These are phyloP conservation scores for Miamiensis avidus DNA, from an alignment of 169 alveolate species.

Conservation along the genomic window DNA sequence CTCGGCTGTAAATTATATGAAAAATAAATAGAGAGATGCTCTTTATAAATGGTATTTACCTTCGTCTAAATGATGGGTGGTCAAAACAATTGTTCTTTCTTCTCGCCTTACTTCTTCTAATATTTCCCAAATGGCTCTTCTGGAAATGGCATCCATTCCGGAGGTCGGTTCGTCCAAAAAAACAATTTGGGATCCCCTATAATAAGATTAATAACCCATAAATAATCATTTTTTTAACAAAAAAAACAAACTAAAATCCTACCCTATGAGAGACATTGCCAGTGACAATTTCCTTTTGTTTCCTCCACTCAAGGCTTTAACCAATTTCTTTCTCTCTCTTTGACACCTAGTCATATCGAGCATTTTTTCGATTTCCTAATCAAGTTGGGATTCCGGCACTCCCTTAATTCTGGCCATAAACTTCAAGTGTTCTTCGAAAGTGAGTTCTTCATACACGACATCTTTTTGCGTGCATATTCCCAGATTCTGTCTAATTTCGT, in stretches of 20 bases:
- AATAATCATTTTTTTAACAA: too few species aligned
- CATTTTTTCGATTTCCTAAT: slow-evolving; percentile 51
- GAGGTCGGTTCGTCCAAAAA: slow-evolving; percentile 91
- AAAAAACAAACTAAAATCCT: too few species aligned
- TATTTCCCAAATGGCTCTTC: slow-evolving; percentile 81
- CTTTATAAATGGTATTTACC: too few species aligned
- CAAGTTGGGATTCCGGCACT: slow-evolving; percentile 23
- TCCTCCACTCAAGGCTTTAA: slow-evolving; percentile 84
- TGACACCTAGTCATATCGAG: slow-evolving; percentile 63
- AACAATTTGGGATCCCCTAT: slow-evolving; percentile 72
- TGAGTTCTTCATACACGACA: slow-evolving; percentile 73
- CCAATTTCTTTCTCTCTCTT: slow-evolving; percentile 51
- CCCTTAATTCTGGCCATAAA: slow-evolving; percentile 73
- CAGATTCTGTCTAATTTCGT: slow-evolving; percentile 61
- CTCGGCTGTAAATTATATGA: too few species aligned
- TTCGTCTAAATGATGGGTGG: slow-evolving; percentile 84
- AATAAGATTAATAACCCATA: not conserved
- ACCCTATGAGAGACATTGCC: slow-evolving; percentile 87
- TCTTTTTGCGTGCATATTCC: slow-evolving; percentile 87
- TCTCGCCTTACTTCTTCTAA: slow-evolving; percentile 65
- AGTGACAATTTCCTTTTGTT: slow-evolving; percentile 84
- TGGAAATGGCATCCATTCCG: slow-evolving; percentile 84
- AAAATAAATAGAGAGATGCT: too few species aligned
- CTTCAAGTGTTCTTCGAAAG: slow-evolving; percentile 78
- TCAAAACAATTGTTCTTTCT: slow-evolving; percentile 62